Evolutionary conservation across 2,329 filamentous ascomycete genomes (phyloP).

Genomic region (Monosporascus sp.): DNA sequence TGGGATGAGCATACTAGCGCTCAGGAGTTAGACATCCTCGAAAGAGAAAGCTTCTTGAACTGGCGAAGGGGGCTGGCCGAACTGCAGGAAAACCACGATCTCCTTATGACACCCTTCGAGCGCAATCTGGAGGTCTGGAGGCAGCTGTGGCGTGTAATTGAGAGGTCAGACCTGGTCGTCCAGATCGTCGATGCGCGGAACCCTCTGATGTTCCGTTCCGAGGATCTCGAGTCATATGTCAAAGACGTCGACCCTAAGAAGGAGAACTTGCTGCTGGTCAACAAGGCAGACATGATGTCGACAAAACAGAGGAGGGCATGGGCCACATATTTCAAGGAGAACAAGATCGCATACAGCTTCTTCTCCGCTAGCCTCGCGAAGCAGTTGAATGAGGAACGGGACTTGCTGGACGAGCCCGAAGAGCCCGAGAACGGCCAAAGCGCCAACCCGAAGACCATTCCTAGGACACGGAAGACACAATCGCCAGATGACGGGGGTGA

Average conservation of each 20-base stretch:
- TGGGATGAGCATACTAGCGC: constrained; percentile 87
- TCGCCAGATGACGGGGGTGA: constrained; percentile 23
- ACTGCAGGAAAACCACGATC: constrained; percentile 86
- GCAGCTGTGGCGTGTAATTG: constrained; percentile 96
- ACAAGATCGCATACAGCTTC: constrained; percentile 86
- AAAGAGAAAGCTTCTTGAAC: constrained; percentile 75
- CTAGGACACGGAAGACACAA: constrained; percentile 13
- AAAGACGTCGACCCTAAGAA: constrained; percentile 87
- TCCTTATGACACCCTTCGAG: constrained; percentile 97
- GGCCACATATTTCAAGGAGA: constrained; percentile 79
- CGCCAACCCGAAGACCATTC: constrained; percentile 29
- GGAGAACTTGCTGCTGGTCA: constrained; percentile 87
- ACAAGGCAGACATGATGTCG: constrained; percentile 99
- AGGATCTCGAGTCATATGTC: constrained; percentile 90
- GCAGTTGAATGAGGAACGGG: constrained; percentile 73
- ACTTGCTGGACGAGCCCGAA: constrained; percentile 46
- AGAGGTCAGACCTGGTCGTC: constrained; percentile 89
- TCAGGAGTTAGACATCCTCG: constrained; percentile 70
- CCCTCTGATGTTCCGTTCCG: constrained; percentile 87
- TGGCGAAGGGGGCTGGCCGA: constrained; percentile 91
- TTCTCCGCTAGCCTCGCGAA: constrained; percentile 93
- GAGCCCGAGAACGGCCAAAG: constrained; percentile 26
- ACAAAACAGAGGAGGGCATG: constrained; percentile 73
- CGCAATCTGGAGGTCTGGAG: constrained; percentile 97
- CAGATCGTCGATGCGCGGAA: constrained; percentile 98